A percentile compares a stretch with the other conserved stretches of the same genome.
These are phyloP conservation scores for Clohesyomyces aquaticus DNA, from an alignment of 495 filamentous ascomycete species.

Conservation along the genomic window DNA sequence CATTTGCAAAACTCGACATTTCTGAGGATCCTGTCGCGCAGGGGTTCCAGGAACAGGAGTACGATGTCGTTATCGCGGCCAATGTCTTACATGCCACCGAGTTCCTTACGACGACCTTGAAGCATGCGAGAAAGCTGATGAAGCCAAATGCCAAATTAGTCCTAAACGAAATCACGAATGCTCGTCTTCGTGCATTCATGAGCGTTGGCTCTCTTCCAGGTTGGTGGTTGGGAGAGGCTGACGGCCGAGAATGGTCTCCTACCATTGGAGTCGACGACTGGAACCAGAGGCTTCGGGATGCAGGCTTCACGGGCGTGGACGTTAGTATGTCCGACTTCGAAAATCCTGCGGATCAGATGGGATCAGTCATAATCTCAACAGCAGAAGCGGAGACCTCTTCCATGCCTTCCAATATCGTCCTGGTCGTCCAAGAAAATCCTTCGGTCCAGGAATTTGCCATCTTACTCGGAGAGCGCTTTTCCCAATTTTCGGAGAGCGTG, in stretches of 20 bases:
- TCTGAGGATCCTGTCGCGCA: background rate
- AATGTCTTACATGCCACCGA: background rate
- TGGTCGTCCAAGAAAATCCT: no score
- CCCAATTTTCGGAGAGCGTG: no score
- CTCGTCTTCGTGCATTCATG: background rate
- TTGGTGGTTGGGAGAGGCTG: background rate
- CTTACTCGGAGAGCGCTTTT: no score
- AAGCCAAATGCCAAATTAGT: background rate
- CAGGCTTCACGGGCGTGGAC: background rate
- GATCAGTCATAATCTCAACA: background rate
- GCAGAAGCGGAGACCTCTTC: no score
- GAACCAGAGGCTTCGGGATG: background rate
- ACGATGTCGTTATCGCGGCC: background rate
- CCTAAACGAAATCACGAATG: background rate
- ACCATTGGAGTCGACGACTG: background rate
- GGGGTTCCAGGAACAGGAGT: constrained; percentile 2
- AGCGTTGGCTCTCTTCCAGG: background rate
- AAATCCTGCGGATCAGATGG: background rate
- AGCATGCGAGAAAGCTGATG: background rate
- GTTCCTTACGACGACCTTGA: background rate
- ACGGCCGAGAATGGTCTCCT: background rate
- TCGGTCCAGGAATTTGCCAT: no score
- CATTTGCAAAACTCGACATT: background rate
- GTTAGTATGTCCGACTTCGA: background rate
- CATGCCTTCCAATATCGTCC: no score